These are phyloP conservation scores for Populus hybrid DNA, from an alignment of 441 rosid species.

Conservation along the genomic window DNA sequence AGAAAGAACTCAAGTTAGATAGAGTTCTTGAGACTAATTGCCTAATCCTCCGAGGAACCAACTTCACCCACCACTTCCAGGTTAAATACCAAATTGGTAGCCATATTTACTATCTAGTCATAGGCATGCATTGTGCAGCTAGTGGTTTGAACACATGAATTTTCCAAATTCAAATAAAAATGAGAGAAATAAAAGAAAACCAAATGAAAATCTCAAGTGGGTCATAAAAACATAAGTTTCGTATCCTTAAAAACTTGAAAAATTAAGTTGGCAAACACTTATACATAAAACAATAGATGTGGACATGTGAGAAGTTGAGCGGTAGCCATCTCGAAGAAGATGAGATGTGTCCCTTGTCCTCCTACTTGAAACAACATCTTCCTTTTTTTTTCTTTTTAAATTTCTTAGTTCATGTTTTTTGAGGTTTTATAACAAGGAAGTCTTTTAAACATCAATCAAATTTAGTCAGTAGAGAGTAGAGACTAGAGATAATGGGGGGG, in stretches of 20 bases:
- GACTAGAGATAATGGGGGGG: no score
- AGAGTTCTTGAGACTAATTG: conserved; percentile 45
- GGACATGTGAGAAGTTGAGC: no score
- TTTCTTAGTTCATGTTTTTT: background rate
- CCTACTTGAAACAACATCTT: no score
- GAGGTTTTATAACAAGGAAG: background rate
- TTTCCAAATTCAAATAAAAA: no score
- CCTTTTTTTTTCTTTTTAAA: no score
- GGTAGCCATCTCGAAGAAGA: background rate
- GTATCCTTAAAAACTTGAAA: background rate
- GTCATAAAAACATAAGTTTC: background rate
- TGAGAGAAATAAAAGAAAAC: background rate
- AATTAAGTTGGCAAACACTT: background rate
- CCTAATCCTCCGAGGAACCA: conserved; percentile 47
- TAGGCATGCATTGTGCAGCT: conserved; percentile 40
- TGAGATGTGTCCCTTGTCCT: background rate
- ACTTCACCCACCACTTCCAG: conserved; percentile 26
- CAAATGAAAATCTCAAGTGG: background rate
- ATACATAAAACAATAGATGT: background rate
- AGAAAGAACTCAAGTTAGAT: conserved; percentile 61
- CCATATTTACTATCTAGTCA: conserved; percentile 50
- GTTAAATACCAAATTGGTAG: conserved; percentile 59
- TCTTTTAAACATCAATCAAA: background rate
- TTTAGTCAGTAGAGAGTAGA: no score
- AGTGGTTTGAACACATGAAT: conserved; percentile 35